Evolutionary conservation across 192 early-diverging fungal genomes (phyloP), one percentile per base, ranked within the genome.

Genomic region (Backusella westeae): DNA sequence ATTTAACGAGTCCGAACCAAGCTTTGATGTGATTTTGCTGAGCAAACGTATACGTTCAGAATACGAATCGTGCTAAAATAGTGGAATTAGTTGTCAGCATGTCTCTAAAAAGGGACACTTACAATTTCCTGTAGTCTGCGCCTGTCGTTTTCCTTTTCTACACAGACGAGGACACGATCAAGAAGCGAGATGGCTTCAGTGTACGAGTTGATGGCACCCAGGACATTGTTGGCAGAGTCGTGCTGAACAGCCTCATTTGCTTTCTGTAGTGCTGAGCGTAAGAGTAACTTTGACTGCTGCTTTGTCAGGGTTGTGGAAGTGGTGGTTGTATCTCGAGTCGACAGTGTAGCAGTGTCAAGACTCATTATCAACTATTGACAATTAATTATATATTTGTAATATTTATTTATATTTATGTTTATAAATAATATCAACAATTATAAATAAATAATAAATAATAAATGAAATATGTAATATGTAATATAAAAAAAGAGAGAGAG

Each of bases 171-270:
- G 12, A 82, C 81, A 34, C 63, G 53, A 63, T 76, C 65, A 26
- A 82, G 36, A n/a, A 82, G 56, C 4, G 36, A n/a, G 34, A 82
- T 68, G 38, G 81, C 81, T 42, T 82, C 81, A 21, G 77, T 65
- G 38, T 82, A 82, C 9, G 81, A 72, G 17, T 34, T 74, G 14
- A 82, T 78, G 14, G 81, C 81, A 17, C 77, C 74, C 6, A 44
- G 21, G 21, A 82, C 72, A 72, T 82, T 70, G 56, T 82, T 82
- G 34, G 81, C 69, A 34, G 69, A 67, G 38, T 82, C 81, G 32
- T 52, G 66, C 10, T 78, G 44, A 19, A 82, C 81, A 17, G 81
- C 81, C 14, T 67, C 39, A 59, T 82, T 77, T 23, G 81, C 81
- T 42, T 76, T 74, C 34, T 73, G 73, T 17, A 82, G 41, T n/a